Conservation (phyloP, 352 stramenopile genomes). For the Pythium dissimile region DNA sequence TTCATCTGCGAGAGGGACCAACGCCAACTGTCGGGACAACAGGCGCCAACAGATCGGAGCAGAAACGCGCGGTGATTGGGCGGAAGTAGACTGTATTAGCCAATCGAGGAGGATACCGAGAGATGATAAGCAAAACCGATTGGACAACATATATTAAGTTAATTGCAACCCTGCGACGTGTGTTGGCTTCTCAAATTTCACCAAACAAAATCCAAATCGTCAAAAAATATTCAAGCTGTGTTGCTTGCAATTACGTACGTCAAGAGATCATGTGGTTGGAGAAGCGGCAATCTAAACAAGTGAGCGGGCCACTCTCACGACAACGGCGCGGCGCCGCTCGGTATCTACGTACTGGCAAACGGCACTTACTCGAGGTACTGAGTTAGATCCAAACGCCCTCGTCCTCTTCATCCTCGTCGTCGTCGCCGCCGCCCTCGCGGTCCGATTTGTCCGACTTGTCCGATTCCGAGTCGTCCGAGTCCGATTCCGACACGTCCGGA, state of each 20-base stretch:
- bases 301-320: too few relatives aligned
- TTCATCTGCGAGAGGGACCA: constrained; percentile 8
- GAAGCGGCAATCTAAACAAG: not conserved
- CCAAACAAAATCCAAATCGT: too few relatives aligned
- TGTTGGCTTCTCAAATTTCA: too few relatives aligned
- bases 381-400: constrained; percentile 85
- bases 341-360: not conserved
- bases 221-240: too few relatives aligned
- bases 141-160: not conserved
- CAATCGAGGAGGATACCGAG: not conserved
- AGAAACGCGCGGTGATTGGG: not conserved
- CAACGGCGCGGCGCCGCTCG: not conserved
- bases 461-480: constrained; percentile 61
- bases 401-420: constrained; percentile 23
- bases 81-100: not conserved
- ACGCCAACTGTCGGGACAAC: not conserved
- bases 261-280: too few relatives aligned
- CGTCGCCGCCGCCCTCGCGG: constrained; percentile 5
- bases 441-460: constrained; percentile 45
- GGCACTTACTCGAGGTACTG: not conserved
- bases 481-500: constrained; percentile 65
- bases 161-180: constrained; percentile 1
- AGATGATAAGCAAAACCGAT: not conserved
- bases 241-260: too few relatives aligned
- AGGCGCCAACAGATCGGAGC: not conserved